Evolutionary conservation across 352 stramenopile genomes (phyloP).

Genomic region (Pilasporangium apinafurcum): DNA sequence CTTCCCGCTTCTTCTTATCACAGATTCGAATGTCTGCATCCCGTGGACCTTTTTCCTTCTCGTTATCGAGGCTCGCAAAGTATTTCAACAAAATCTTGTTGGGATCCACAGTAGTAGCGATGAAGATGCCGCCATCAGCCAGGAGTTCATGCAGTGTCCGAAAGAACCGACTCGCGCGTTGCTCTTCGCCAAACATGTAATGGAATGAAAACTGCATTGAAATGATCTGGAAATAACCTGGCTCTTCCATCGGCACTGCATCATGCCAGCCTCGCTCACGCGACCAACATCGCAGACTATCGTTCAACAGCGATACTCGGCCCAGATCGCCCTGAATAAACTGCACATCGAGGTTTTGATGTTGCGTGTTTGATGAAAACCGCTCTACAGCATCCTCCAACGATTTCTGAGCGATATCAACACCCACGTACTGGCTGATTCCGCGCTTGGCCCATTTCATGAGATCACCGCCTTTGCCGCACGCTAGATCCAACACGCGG

Average conservation of each 20-base stretch:
- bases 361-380: constrained; percentile 60
- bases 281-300: constrained; percentile 70
- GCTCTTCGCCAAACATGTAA: constrained; percentile 97
- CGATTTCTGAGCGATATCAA: constrained; percentile 97
- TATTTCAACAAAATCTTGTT: constrained; percentile 87
- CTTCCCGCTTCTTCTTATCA: constrained; percentile 67
- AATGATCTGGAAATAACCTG: constrained; percentile 91
- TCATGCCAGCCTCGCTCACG: constrained; percentile 52
- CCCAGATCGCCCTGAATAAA: constrained; percentile 80
- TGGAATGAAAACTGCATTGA: constrained; percentile 99
- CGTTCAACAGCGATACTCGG: constrained; percentile 53
- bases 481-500: constrained; percentile 95
- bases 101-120: constrained; percentile 97
- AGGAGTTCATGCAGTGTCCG: constrained; percentile 90
- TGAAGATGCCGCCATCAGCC: constrained; percentile 90
- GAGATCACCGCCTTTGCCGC: constrained; percentile 97
- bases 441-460: constrained; percentile 94
- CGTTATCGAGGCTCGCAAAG: constrained; percentile 60
- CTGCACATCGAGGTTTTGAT: constrained; percentile 65
- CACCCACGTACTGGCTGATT: constrained; percentile 93
- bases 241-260: constrained; percentile 29
- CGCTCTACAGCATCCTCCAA: constrained; percentile 91
- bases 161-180: constrained; percentile 92
- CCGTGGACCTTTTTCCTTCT: too few species aligned
- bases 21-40: constrained; percentile 48